phyloP scores from a whole-genome alignment of 2,329 filamentous ascomycete genomes.

The Fonsecaea erecta region DNA sequence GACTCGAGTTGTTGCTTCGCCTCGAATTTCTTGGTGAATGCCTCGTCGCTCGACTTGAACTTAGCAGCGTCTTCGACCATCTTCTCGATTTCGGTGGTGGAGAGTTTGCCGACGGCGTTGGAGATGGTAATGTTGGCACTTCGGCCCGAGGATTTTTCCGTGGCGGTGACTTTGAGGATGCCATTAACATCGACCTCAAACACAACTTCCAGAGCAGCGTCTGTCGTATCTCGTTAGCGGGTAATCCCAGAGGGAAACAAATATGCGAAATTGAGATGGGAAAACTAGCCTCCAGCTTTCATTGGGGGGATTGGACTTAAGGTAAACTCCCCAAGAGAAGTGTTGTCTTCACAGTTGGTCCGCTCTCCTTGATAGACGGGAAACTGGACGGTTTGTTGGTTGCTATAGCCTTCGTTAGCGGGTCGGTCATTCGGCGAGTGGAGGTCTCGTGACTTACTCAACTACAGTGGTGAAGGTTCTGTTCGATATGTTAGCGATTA shows the following conservation, averaged over 20 bases:
- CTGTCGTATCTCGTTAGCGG: conserved; percentile 42
- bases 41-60: conserved; percentile 98
- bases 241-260: too few relatives aligned
- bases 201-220: conserved; percentile 94
- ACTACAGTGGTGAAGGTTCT: conserved; percentile 85
- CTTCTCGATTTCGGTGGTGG: conserved; percentile 89
- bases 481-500: background rate
- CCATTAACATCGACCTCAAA: conserved; percentile 99
- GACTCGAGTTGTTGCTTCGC: conserved; percentile 98
- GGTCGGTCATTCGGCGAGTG: conserved; percentile 30
- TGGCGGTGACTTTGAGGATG: conserved; percentile 99
- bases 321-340: conserved; percentile 95
- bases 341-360: conserved; percentile 98
- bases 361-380: conserved; percentile 95
- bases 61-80: conserved; percentile 97
- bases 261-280: too few relatives aligned
- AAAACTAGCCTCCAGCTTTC: conserved; percentile 68
- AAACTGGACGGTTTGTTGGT: conserved; percentile 69
- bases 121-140: conserved; percentile 99
- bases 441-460: conserved; percentile 55
- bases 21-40: conserved; percentile 99
- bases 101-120: conserved; percentile 99
- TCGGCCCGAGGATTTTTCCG: conserved; percentile 97
- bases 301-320: conserved; percentile 83
- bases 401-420: background rate